Percentiles rank a stretch among this genome's conserved stretches.
These are phyloP conservation scores for Fusarium sp. DNA, from an alignment of 2,329 filamentous ascomycete species.

Conservation along the genomic window DNA sequence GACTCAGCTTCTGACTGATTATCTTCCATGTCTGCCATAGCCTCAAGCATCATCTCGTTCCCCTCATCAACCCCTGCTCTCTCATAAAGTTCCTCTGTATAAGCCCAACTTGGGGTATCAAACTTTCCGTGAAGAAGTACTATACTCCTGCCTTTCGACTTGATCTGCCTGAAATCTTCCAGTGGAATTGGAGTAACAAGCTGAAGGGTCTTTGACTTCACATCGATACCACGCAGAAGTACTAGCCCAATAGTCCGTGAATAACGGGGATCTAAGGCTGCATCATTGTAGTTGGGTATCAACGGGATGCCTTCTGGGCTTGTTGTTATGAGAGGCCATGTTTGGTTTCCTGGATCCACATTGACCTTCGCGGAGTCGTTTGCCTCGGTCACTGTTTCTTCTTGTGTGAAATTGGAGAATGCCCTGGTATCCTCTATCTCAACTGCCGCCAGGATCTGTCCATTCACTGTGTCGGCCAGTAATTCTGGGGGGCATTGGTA, in stretches of 20 bases:
- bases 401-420: slow-evolving; percentile 52
- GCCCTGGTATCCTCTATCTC: slow-evolving; percentile 66
- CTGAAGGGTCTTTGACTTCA: slow-evolving; percentile 64
- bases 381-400: neutral
- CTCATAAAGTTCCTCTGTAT: slow-evolving; percentile 69
- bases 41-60: slow-evolving; percentile 45
- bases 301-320: slow-evolving; percentile 69
- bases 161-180: slow-evolving; percentile 54
- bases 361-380: slow-evolving; percentile 34
- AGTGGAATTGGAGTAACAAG: slow-evolving; percentile 70
- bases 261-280: slow-evolving; percentile 67
- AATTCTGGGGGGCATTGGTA: slow-evolving; percentile 69
- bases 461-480: slow-evolving; percentile 74
- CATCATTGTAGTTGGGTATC: slow-evolving; percentile 65
- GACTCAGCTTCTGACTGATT: slow-evolving; percentile 48
- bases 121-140: slow-evolving; percentile 76
- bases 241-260: slow-evolving; percentile 72
- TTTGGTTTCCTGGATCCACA: neutral
- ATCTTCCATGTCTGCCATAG: slow-evolving; percentile 51
- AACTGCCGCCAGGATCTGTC: slow-evolving; percentile 75
- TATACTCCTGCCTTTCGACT: slow-evolving; percentile 59
- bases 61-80: slow-evolving; percentile 49
- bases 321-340: slow-evolving; percentile 17
- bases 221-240: slow-evolving; percentile 76
- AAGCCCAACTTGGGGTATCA: slow-evolving; percentile 76